Conservation (phyloP, 1,284 basidiomycete species). For the Mycocalia duriaeana region DNA sequence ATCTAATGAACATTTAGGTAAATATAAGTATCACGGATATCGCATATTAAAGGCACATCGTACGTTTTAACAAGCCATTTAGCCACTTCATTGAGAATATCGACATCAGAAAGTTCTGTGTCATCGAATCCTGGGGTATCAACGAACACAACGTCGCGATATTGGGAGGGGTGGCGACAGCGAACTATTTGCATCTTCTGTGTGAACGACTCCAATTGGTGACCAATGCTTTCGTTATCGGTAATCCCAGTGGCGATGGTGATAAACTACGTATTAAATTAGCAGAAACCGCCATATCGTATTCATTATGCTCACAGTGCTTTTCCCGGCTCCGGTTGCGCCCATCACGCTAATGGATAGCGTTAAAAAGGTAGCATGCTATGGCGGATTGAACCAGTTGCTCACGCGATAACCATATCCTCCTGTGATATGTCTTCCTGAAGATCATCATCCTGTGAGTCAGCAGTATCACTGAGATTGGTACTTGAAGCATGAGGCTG, state of each 20-base stretch:
- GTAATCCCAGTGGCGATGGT: conserved; percentile 12
- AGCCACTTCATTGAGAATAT: conserved; percentile 12
- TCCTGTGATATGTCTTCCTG: too few species aligned
- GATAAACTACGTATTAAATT: conserved; percentile 12
- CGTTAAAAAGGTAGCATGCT: not conserved
- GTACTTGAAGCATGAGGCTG: too few species aligned
- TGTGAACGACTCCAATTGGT: conserved; percentile 18
- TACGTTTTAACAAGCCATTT: conserved; percentile 13
- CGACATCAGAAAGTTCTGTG: conserved; percentile 7
- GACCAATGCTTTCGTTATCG: conserved; percentile 12
- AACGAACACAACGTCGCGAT: conserved; percentile 9
- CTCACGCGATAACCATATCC: conserved; percentile 5
- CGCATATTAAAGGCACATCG: not conserved
- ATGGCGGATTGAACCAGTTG: not conserved
- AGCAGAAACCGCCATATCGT: not conserved
- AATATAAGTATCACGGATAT: too few species aligned
- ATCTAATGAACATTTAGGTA: conserved; percentile 6
- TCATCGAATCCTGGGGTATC: conserved; percentile 19
- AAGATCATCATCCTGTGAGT: too few species aligned
- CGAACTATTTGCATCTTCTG: conserved; percentile 13
- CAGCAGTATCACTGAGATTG: too few species aligned
- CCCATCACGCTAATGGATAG: conserved; percentile 14
- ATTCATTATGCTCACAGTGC: conserved; percentile 12
- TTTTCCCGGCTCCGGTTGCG: conserved; percentile 20
- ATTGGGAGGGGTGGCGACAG: conserved; percentile 1